Evolutionary conservation across 2,329 filamentous ascomycete species (phyloP).

Genomic region (Neocatenulostroma microsporum): DNA sequence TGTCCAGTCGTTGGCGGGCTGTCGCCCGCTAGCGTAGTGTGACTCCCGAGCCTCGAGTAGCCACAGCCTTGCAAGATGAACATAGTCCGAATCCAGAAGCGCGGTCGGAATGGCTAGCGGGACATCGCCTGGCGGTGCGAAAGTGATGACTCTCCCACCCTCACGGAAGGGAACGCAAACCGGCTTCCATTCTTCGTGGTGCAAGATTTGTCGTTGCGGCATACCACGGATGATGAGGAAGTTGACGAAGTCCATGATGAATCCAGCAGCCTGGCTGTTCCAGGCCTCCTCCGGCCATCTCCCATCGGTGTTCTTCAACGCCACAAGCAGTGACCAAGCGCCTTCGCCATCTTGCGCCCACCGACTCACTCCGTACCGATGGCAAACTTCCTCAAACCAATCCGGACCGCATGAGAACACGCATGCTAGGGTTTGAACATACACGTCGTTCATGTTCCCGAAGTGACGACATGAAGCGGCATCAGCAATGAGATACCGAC

Average conservation of each 20-base stretch:
- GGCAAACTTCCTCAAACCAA: constrained; percentile 32
- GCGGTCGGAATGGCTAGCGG: constrained; percentile 23
- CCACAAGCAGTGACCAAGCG: constrained; percentile 26
- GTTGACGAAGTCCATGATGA: constrained; percentile 30
- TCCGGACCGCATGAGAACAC: constrained; percentile 33
- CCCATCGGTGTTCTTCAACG: constrained; percentile 31
- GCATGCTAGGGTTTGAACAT: constrained; percentile 36
- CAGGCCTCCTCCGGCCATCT: constrained; percentile 25
- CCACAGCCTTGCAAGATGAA: constrained; percentile 30
- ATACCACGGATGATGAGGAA: constrained; percentile 29
- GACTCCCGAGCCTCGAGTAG: constrained; percentile 27
- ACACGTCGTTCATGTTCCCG: constrained; percentile 34
- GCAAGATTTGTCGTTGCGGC: constrained; percentile 23
- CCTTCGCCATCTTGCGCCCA: constrained; percentile 26
- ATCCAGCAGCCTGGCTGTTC: constrained; percentile 22
- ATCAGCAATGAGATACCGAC: constrained; percentile 26
- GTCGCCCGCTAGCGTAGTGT: constrained; percentile 16
- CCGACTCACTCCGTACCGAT: constrained; percentile 25
- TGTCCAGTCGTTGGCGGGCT: constrained; percentile 31
- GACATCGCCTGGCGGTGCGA: constrained; percentile 20
- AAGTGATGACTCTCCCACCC: constrained; percentile 25
- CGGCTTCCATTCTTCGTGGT: constrained; percentile 24
- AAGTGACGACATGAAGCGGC: constrained; percentile 27
- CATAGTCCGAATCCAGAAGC: constrained; percentile 25
- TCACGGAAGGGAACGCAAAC: constrained; percentile 18